A percentile compares a stretch with the other conserved stretches of the same genome.
Evolutionary conservation across 768 basidiomycete genomes (phyloP).

Genomic region (Ephemerocybe angulata): DNA sequence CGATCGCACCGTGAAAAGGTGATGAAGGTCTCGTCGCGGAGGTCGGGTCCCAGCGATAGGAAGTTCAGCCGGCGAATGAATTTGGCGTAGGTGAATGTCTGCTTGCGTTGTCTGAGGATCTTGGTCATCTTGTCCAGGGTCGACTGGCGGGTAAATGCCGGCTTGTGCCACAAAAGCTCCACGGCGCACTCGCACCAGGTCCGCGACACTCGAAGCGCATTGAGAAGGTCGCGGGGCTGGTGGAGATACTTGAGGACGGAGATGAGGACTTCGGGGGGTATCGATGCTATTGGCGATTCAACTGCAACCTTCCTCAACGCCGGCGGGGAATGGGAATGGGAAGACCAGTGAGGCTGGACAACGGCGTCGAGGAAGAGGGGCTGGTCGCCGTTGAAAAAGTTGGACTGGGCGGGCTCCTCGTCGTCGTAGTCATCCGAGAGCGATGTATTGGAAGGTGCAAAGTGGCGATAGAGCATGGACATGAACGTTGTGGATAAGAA

Average conservation of each 20-base stretch:
- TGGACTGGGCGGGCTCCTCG: slow-evolving; percentile 42
- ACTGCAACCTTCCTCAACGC: slow-evolving; percentile 22
- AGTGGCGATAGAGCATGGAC: slow-evolving; percentile 47
- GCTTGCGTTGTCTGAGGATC: slow-evolving; percentile 57
- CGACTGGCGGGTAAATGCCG: slow-evolving; percentile 62
- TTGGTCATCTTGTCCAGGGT: slow-evolving; percentile 78
- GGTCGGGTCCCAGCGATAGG: slow-evolving; percentile 59
- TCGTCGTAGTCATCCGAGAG: slow-evolving; percentile 75
- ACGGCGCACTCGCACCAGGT: slow-evolving; percentile 96
- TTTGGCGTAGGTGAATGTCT: slow-evolving; percentile 82
- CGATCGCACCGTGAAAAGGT: slow-evolving; percentile 71
- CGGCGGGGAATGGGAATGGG: slow-evolving; percentile 26
- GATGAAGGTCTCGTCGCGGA: slow-evolving; percentile 71
- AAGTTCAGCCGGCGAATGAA: slow-evolving; percentile 94
- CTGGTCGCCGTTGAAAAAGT: slow-evolving; percentile 49
- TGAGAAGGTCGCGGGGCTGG: slow-evolving; percentile 67
- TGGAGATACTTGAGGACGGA: slow-evolving; percentile 87
- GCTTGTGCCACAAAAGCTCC: slow-evolving; percentile 93
- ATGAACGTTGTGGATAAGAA: slow-evolving; percentile 24
- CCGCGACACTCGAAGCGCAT: slow-evolving; percentile 76
- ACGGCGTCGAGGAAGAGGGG: slow-evolving; percentile 38
- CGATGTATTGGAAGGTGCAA: slow-evolving; percentile 74
- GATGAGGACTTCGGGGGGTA: slow-evolving; percentile 91
- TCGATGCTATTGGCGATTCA: slow-evolving; percentile 56
- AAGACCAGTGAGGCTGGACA: slow-evolving; percentile 69